Conservation (phyloP, 129 eudicot genomes). For the Logfia minima region DNA sequence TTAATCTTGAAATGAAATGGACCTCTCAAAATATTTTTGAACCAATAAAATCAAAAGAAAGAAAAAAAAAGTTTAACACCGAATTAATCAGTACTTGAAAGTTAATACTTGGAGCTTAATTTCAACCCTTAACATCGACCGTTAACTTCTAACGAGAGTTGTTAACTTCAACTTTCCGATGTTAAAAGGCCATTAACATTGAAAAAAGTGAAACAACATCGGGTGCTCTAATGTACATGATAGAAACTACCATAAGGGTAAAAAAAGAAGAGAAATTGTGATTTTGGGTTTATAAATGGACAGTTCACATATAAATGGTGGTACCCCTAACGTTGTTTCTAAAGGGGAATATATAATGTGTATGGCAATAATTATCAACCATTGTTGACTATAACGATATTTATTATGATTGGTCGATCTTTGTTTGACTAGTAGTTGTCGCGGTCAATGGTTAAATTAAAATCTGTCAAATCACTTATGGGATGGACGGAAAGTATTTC, state of each 20-base stretch:
- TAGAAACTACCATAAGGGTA: neutral
- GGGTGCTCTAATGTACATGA: no score
- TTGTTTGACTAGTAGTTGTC: neutral
- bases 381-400: neutral
- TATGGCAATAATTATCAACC: neutral
- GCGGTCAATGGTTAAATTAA: neutral
- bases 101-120: no score
- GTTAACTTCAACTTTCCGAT: no score
- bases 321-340: constrained; percentile 1
- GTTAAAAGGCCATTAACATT: no score
- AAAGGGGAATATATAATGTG: neutral
- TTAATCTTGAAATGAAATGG: no score
- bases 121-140: no score
- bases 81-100: no score
- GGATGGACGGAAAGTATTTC: neutral
- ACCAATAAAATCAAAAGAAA: no score
- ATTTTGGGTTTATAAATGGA: neutral
- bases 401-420: neutral
- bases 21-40: no score
- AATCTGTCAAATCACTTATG: neutral
- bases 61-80: no score
- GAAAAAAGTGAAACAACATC: no score
- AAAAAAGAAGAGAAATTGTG: neutral
- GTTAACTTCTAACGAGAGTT: no score
- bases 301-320: constrained; percentile 2